Evolutionary conservation across 2,329 filamentous ascomycete species (phyloP), one percentile per base, ranked within the genome.

Genomic region (Cladosporium sp.): DNA sequence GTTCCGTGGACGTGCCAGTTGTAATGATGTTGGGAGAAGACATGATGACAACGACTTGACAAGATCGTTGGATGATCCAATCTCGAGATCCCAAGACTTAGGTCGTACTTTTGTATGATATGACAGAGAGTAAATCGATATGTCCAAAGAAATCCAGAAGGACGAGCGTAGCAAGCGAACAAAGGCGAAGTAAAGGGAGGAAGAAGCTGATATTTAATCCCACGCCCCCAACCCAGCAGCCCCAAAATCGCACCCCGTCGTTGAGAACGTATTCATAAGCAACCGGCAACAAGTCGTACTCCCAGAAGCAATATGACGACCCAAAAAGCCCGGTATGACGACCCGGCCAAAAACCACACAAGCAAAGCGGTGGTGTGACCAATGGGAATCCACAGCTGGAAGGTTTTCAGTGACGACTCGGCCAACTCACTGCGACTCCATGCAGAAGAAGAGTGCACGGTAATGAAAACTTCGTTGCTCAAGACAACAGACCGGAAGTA

Each of bases 191-290:
- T 15, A 35, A n/a, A 27, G 12, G 3, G 4, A 42, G 25, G 2
- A 42, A 32, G n/a, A 30, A 27, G 15, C 20, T 30, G 11, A 30
- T n/a, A 25, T 29, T 18, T 47, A 47, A 3, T 30, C 38, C 38
- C 20, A 38, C 43, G 15, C 13, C 25, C 43, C 6, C 22, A 12
- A 13, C 11, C 30, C 15, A 32, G 4, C 33, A 6, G 9, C 43
- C 35, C 22, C 22, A 27, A 27, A 27, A 27, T 27, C 22, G 22
- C n/a, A n/a, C 30, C n/a, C n/a, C 33, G 11, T n/a, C n/a, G n/a
- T n/a, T n/a, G n/a, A n/a, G n/a, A n/a, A 19, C 12, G 22, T 38
- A 47, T 47, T 47, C 35, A 38, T 47, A 35, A 47, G 43, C 43
- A 47, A 16, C 43, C 35, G 43, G 3, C n/a, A 6, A 22, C 11